Evolutionary conservation across 352 stramenopile genomes (phyloP), one percentile per base, ranked within the genome.

Genomic region (Globisporangium emineosum): DNA sequence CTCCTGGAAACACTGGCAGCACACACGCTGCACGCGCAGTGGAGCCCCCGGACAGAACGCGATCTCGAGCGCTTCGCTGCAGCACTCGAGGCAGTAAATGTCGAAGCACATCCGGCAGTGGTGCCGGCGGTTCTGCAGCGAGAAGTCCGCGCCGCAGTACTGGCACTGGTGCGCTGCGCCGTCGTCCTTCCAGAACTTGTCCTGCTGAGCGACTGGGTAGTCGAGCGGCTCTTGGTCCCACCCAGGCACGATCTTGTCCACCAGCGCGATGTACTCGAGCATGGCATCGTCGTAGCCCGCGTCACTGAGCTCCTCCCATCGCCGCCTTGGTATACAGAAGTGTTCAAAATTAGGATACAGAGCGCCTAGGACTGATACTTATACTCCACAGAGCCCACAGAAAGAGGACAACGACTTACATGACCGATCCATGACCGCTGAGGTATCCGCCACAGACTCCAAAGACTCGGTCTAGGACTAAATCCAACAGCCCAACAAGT

Each of bases 71-170:
- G 60, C 54, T 8, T 75, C 68, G 35, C 57, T 60, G 57, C 79
- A 87, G 72, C 84, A 93, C 5, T 62, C 21, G n/a, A 57, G 60
- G 40, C 84, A 93, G 49, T 86, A 93, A 17, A 93, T 86, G 19
- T 85, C 74, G 63, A 93, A 70, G 68, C 84, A 93, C 57, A 91
- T 66, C 10, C 81, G 84, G 58, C 84, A 93, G 61, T 93, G 84
- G 29, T 91, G 84, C 8, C 84, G 78, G 13, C 84, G 81, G 12
- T 66, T 54, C 9, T 69, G 54, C 17, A 77, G 29, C 25, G 70
- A 75, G 60, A 93, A 93, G 30, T 45, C n/a, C 23, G 63, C 64
- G 25, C 70, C 73, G 49, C 84, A 93, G 56, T 72, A 65, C 30
- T 82, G 67, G 53, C 83, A 93, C 37, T 79, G 64, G 2, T 64